Conservation (phyloP, 2,329 filamentous ascomycete species). For the Penicillium sp. region DNA sequence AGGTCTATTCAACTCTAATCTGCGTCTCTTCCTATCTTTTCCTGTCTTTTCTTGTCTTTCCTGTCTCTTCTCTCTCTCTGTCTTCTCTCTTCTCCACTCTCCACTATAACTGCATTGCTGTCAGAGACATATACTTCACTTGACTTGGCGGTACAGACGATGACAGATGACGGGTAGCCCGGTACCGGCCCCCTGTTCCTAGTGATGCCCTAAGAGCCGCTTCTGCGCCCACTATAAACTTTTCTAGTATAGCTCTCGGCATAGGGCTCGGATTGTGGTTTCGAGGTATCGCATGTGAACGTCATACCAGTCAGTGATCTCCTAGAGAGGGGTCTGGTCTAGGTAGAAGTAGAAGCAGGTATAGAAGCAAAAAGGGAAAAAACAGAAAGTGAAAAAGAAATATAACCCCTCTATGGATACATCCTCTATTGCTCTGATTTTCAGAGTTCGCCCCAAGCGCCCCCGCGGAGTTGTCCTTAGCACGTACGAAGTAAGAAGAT, state of each 20-base stretch:
- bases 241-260: not conserved
- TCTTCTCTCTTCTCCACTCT: not conserved
- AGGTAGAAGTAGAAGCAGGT: not conserved
- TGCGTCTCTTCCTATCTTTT: not conserved
- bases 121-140: not conserved
- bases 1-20: not conserved
- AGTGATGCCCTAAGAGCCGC: not conserved
- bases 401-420: not conserved
- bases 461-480: not conserved
- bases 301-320: not conserved
- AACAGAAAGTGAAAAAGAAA: no score
- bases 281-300: not conserved
- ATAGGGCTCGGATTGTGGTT: not conserved
- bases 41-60: no score
- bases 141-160: not conserved
- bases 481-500: not conserved
- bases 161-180: not conserved
- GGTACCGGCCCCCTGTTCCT: not conserved
- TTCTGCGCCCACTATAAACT: not conserved
- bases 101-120: not conserved
- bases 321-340: not conserved
- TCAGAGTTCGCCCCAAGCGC: slow-evolving; percentile 3
- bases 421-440: slow-evolving; percentile 7
- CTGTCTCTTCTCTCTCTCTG: not conserved
- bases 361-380: not conserved